phyloP scores from a whole-genome alignment of 345 rosid species.

The Camelina laxa region DNA sequence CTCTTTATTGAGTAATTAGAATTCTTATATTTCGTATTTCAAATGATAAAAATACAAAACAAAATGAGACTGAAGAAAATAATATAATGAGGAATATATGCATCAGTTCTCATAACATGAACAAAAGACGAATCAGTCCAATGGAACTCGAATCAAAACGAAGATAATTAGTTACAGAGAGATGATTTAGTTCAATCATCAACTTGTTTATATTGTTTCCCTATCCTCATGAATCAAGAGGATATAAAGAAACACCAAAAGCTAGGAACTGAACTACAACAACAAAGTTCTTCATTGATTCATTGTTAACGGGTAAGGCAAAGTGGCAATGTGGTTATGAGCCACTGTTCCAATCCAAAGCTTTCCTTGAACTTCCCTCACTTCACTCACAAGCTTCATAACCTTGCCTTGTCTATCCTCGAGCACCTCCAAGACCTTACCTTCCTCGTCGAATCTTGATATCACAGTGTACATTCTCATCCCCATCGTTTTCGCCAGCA shows the following conservation, averaged over 20 bases:
- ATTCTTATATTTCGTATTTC: background rate
- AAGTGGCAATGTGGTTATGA: constrained; percentile 89
- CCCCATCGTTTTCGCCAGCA: constrained; percentile 78
- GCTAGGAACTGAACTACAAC: constrained; percentile 31
- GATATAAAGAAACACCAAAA: constrained; percentile 15
- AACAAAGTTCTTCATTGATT: constrained; percentile 29
- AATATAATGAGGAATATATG: constrained; percentile 38
- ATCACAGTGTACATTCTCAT: constrained; percentile 94
- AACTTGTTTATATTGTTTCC: background rate
- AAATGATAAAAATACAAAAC: background rate
- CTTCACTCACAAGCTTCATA: constrained; percentile 95
- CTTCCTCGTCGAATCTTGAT: constrained; percentile 62
- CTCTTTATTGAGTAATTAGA: background rate
- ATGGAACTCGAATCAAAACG: background rate
- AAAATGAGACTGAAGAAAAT: constrained; percentile 1
- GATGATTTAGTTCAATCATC: constrained; percentile 23
- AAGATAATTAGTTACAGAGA: constrained; percentile 24
- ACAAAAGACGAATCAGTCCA: constrained; percentile 10
- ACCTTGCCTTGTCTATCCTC: constrained; percentile 87
- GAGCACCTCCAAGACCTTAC: constrained; percentile 76
- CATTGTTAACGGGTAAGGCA: constrained; percentile 58
- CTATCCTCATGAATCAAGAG: constrained; percentile 24
- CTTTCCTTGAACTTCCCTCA: constrained; percentile 79
- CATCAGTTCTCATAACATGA: constrained; percentile 37
- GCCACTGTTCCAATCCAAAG: constrained; percentile 99